Base-by-base conservation (phyloP, 352 stramenopile species). In the Aphanomyces euteiches region DNA sequence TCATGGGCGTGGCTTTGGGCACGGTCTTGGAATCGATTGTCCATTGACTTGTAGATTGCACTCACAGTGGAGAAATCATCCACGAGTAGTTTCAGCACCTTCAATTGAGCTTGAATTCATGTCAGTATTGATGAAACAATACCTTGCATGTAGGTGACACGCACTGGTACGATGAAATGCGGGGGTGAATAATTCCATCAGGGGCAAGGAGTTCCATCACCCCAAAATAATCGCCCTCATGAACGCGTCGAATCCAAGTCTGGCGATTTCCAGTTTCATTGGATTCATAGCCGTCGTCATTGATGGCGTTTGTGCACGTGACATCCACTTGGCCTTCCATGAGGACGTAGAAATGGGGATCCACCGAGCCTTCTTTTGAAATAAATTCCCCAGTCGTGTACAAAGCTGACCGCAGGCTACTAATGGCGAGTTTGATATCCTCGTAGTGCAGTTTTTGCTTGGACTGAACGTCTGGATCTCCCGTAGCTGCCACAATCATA, bases 351-450 rank as follows among this genome's bases (percentile, higher is more conserved):
- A 92, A 84, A 41, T 91, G 85, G 56, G 89, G 80, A n/a, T 82
- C 83, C 12, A 78, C 82, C 40, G 90, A 78, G 5, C 86, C 86
- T 73, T 93, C 80, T 39, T 80, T 81, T 47, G 91, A 92, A 56
- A 93, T 92, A 0, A 85, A 77, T 37, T 92, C 86, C 13, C 82
- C 84, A 0, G 83, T 78, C 2, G 74, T 69, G 64, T 88, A 92
- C 8, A 77, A 88, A 47, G 78, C 84, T 0, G 86, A 92, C 10
- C 82, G 83, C 21, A 93, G 65, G 21, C 83, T 90, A 19, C 81
- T 92, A 43, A 93, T 93, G 4, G 82, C 86, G 72, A 91, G 88
- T 65, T 92, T 92, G 3, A 93, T 84, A 45, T 92, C 85, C 39
- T 93, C 83, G 38, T 92, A 93, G 15, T 79, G 76, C 19, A 93